phyloP scores from a whole-genome alignment of 345 rosid genomes.

The Dimocarpus longan region DNA sequence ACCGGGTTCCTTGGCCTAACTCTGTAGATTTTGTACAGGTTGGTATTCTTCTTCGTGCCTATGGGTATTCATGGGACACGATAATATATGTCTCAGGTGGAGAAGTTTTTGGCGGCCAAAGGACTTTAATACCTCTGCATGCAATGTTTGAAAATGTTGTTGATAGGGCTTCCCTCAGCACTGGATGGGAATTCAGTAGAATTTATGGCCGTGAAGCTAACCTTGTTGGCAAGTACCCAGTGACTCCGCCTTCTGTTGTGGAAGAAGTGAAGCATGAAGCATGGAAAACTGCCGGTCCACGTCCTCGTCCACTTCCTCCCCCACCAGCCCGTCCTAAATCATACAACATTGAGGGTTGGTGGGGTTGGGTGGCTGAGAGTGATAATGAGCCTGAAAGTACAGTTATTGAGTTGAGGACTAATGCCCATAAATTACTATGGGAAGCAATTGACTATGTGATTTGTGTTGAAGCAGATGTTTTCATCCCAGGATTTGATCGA shows the following conservation, averaged over 20 bases:
- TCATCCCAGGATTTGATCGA: constrained; percentile 81
- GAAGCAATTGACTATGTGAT: constrained; percentile 89
- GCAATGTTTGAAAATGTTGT: constrained; percentile 90
- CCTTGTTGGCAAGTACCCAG: constrained; percentile 45
- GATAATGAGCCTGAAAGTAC: constrained; percentile 98
- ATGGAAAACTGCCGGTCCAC: constrained; percentile 70
- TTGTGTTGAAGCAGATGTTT: constrained; percentile 92
- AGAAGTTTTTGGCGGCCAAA: constrained; percentile 96
- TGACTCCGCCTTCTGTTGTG: constrained; percentile 51
- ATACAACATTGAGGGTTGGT: constrained; percentile 95
- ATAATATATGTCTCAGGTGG: constrained; percentile 88
- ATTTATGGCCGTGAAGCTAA: constrained; percentile 87
- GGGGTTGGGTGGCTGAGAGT: constrained; percentile 99
- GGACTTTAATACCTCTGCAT: constrained; percentile 83
- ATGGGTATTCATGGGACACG: constrained; percentile 91
- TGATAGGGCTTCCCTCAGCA: constrained; percentile 87
- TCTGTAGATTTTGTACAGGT: constrained; percentile 47
- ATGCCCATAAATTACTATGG: constrained; percentile 95
- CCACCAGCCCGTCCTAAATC: constrained; percentile 93
- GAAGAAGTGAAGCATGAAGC: constrained; percentile 59
- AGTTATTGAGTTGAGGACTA: constrained; percentile 91
- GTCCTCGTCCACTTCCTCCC: constrained; percentile 97
- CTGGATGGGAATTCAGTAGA: constrained; percentile 82
- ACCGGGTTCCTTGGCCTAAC: constrained; percentile 1
- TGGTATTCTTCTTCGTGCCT: constrained; percentile 93